Percentiles rank a stretch among this genome's conserved stretches.
Conservation (phyloP, 768 basidiomycete species). For the Tulasnella sp. region DNA sequence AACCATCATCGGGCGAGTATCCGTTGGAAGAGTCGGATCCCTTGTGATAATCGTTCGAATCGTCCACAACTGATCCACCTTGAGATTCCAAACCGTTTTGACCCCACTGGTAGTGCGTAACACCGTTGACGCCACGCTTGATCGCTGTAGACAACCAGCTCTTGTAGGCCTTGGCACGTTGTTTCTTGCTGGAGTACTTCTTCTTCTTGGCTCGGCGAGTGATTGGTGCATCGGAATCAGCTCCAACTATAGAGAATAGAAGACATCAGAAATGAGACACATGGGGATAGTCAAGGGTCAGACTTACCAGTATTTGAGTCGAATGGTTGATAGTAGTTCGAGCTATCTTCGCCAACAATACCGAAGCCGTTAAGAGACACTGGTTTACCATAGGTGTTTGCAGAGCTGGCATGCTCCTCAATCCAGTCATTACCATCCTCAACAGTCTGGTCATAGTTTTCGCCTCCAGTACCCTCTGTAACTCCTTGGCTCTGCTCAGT, state of each 20-base stretch:
- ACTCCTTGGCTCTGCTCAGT: neutral
- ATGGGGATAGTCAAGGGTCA: neutral
- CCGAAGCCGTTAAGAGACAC: constrained; percentile 43
- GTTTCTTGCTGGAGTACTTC: constrained; percentile 32
- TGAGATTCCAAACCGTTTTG: neutral
- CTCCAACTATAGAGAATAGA: neutral
- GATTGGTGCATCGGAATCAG: neutral
- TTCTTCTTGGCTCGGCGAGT: constrained; percentile 17
- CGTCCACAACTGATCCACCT: neutral
- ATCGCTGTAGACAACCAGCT: neutral
- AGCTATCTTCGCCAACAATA: constrained; percentile 44
- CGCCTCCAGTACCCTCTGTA: constrained; percentile 25
- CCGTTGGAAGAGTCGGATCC: neutral
- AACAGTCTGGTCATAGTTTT: constrained; percentile 42
- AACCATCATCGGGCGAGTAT: constrained; percentile 13
- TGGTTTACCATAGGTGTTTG: constrained; percentile 42
- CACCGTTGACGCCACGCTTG: constrained; percentile 22
- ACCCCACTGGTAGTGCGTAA: constrained; percentile 20
- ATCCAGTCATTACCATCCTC: constrained; percentile 46
- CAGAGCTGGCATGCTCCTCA: constrained; percentile 30
- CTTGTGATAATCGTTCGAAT: neutral
- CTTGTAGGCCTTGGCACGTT: constrained; percentile 40
- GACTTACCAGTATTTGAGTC: constrained; percentile 29
- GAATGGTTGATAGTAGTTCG: constrained; percentile 47
- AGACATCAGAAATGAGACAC: constrained; percentile 2